These are phyloP conservation scores for Caryopteris hybrid DNA, from an alignment of 305 asterid species.

Conservation along the genomic window DNA sequence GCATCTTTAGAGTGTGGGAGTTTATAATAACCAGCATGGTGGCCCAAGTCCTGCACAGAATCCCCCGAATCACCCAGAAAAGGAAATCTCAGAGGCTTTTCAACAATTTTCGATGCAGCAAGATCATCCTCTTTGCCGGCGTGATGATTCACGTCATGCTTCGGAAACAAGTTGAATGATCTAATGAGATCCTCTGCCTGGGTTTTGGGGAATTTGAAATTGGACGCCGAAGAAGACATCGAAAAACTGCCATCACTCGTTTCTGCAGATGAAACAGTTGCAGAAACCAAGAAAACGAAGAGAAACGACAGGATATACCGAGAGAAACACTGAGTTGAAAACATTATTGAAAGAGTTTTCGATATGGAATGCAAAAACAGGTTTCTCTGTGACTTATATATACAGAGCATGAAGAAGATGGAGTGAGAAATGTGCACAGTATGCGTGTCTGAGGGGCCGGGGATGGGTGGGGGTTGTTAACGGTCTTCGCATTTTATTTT, in stretches of 20 bases:
- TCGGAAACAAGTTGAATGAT: constrained; percentile 58
- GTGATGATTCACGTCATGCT: constrained; percentile 40
- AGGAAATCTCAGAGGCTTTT: constrained; percentile 45
- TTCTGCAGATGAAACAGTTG: constrained; percentile 26
- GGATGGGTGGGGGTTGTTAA: constrained; percentile 1
- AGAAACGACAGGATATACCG: constrained; percentile 10
- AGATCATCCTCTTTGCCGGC: neutral
- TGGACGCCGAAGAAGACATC: constrained; percentile 1
- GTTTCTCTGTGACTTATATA: constrained; percentile 11
- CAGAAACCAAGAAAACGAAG: constrained; percentile 20
- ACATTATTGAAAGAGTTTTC: constrained; percentile 20
- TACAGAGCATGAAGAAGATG: constrained; percentile 5
- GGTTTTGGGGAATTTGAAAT: constrained; percentile 21
- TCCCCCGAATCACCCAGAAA: constrained; percentile 32
- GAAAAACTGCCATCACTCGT: neutral
- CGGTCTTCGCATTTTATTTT: neutral
- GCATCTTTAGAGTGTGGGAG: constrained; percentile 58
- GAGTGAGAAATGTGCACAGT: constrained; percentile 33
- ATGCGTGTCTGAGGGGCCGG: constrained; percentile 1
- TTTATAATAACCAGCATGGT: constrained; percentile 71
- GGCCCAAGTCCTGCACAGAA: constrained; percentile 53
- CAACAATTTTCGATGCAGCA: constrained; percentile 39
- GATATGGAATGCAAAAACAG: constrained; percentile 11
- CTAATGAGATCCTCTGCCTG: constrained; percentile 53
- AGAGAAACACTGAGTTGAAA: constrained; percentile 9